These are phyloP conservation scores for Podospora australis DNA, from an alignment of 495 filamentous ascomycete species.

Conservation along the genomic window DNA sequence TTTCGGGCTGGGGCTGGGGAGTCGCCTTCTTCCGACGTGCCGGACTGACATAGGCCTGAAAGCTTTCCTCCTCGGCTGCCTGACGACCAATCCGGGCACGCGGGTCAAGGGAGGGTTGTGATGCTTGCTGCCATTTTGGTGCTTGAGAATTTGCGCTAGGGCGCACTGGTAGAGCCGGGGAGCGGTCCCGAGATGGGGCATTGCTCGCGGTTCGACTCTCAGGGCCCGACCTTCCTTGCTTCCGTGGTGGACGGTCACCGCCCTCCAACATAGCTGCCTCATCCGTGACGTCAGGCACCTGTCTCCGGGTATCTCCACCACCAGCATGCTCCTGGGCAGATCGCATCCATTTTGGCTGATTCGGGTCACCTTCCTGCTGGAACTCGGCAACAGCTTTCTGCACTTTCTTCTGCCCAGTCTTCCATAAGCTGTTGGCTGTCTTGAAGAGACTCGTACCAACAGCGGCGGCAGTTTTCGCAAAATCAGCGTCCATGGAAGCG, in stretches of 20 bases:
- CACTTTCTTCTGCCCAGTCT: slow-evolving; percentile 86
- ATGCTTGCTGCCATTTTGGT: slow-evolving; percentile 44
- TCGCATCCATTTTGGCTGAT: slow-evolving; percentile 92
- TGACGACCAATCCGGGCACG: slow-evolving; percentile 59
- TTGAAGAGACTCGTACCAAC: slow-evolving; percentile 82
- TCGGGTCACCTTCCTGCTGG: slow-evolving; percentile 67
- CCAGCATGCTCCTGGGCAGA: slow-evolving; percentile 45
- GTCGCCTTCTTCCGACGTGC: slow-evolving; percentile 68
- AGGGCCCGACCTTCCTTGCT: slow-evolving; percentile 22
- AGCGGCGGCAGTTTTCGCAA: slow-evolving; percentile 72
- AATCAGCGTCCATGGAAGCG: slow-evolving; percentile 60
- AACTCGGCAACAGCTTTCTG: slow-evolving; percentile 90
- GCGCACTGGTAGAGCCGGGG: slow-evolving; percentile 36
- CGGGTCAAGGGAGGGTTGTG: slow-evolving; percentile 42
- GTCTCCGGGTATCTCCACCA: slow-evolving; percentile 8
- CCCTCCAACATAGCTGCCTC: slow-evolving; percentile 88
- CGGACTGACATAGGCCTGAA: slow-evolving; percentile 84
- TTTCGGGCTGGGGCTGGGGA: slow-evolving; percentile 33
- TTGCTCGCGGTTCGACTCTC: slow-evolving; percentile 20
- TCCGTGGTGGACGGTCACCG: slow-evolving; percentile 42
- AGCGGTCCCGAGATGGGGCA: slow-evolving; percentile 35
- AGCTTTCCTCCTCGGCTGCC: slow-evolving; percentile 70
- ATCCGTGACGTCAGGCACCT: slow-evolving; percentile 56
- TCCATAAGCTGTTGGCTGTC: slow-evolving; percentile 92
- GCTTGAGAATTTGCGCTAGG: slow-evolving; percentile 15